phyloP scores from a whole-genome alignment of 441 rosid genomes.

The Melianthus villosus region DNA sequence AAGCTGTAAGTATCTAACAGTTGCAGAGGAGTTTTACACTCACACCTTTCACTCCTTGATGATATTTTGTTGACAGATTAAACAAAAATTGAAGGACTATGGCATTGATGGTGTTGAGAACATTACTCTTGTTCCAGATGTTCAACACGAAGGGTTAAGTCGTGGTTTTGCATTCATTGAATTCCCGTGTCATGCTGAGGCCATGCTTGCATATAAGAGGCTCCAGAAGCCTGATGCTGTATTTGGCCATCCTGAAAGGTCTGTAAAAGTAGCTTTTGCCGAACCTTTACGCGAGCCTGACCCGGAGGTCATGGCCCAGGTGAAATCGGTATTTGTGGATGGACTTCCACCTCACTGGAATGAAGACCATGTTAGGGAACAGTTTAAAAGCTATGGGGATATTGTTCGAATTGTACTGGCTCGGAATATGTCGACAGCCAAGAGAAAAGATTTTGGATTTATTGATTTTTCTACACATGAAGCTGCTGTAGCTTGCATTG shows the following conservation, averaged over 20 bases:
- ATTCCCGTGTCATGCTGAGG: conserved; percentile 48
- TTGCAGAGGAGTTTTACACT: conserved; percentile 1
- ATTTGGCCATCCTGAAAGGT: conserved; percentile 50
- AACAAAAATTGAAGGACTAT: conserved; percentile 42
- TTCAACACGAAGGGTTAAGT: conserved; percentile 48
- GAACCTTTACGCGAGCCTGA: conserved; percentile 58
- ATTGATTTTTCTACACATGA: conserved; percentile 43
- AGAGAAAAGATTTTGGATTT: conserved; percentile 55
- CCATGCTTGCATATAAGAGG: conserved; percentile 48
- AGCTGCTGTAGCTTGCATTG: conserved; percentile 42
- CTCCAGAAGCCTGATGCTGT: conserved; percentile 59
- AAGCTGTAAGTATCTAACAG: conserved; percentile 35
- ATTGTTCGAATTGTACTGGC: conserved; percentile 36
- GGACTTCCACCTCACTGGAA: conserved; percentile 59
- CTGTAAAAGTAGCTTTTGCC: conserved; percentile 59
- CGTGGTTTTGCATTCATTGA: conserved; percentile 62
- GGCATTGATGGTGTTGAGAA: conserved; percentile 40
- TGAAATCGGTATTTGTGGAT: conserved; percentile 50
- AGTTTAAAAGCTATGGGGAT: conserved; percentile 27
- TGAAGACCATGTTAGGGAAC: conserved; percentile 35
- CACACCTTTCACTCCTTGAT: conserved; percentile 10
- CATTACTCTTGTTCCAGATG: conserved; percentile 44
- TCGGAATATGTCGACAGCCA: conserved; percentile 49
- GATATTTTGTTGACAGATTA: conserved; percentile 25
- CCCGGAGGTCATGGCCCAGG: conserved; percentile 57